Percentiles rank a stretch among this genome's conserved stretches.
Evolutionary conservation across 164 flowering plant genomes (phyloP).

Genomic region (Tetracentron sinense): DNA sequence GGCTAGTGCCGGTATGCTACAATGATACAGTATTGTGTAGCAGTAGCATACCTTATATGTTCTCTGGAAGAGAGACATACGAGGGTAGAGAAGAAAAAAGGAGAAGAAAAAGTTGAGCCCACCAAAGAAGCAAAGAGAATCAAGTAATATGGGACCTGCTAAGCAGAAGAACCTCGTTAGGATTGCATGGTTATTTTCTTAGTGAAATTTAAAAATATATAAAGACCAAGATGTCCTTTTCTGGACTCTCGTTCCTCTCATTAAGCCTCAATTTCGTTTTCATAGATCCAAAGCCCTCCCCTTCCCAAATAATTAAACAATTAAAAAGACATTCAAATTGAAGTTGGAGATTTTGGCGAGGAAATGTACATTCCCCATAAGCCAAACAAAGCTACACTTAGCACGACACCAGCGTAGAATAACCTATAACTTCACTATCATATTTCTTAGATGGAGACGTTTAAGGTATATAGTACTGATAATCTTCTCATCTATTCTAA

Average conservation of each 20-base stretch:
- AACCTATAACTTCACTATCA: neutral
- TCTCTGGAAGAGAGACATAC: too few species aligned
- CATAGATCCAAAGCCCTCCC: constrained; percentile 2
- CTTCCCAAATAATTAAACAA: constrained; percentile 6
- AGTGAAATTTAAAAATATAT: neutral
- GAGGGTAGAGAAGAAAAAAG: neutral
- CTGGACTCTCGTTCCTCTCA: constrained; percentile 1
- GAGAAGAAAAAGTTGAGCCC: neutral
- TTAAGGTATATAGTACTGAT: neutral
- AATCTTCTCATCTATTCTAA: constrained; percentile 2
- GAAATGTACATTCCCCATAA: constrained; percentile 10
- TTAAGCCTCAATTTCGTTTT: neutral
- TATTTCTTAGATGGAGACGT: neutral
- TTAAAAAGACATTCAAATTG: neutral
- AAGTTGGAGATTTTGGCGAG: neutral
- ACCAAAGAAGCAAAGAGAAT: constrained; percentile 8
- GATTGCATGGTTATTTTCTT: neutral
- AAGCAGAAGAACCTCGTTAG: neutral
- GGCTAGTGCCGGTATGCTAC: too few species aligned
- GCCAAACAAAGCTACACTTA: constrained; percentile 1
- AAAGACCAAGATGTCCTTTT: constrained; percentile 1
- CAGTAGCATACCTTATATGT: too few species aligned
- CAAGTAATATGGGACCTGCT: neutral
- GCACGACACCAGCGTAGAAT: constrained; percentile 6
- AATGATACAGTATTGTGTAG: too few species aligned